Evolutionary conservation across 2,329 filamentous ascomycete genomes (phyloP).

Genomic region (Fusarium acutatum): DNA sequence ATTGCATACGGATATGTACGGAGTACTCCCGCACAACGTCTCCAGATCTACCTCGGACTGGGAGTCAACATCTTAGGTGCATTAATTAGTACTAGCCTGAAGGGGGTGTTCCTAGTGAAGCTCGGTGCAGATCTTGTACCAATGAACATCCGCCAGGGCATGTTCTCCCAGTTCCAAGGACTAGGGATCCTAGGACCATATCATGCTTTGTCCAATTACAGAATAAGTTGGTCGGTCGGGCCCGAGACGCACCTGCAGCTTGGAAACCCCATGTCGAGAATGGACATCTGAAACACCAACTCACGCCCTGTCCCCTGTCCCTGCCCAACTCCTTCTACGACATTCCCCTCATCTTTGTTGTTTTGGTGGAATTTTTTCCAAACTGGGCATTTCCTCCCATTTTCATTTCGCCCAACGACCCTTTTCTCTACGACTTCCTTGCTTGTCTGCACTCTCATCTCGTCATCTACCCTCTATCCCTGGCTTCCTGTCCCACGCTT

Average conservation of each 20-base stretch:
- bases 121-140: not conserved
- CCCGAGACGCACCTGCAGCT: conserved; percentile 31
- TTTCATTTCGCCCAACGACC: conserved; percentile 4
- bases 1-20: not conserved
- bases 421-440: not conserved
- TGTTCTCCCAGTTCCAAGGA: conserved; percentile 20
- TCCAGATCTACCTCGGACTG: not conserved
- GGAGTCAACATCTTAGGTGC: not conserved
- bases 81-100: not conserved
- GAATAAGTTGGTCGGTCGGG: not conserved
- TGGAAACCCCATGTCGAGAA: conserved; percentile 25
- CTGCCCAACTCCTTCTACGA: conserved; percentile 1
- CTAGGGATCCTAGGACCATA: conserved; percentile 25
- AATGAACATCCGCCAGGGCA: conserved; percentile 11
- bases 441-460: not conserved
- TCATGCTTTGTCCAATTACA: conserved; percentile 17
- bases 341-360: conserved; percentile 19
- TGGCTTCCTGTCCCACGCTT: conserved; percentile 4
- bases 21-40: not conserved
- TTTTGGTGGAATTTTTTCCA: conserved; percentile 9
- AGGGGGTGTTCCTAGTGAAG: not conserved
- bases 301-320: not conserved
- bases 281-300: conserved; percentile 31
- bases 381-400: conserved; percentile 5
- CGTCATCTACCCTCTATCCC: not conserved